phyloP scores from a whole-genome alignment of 331 rosid species.

The Stylosanthes scabra region DNA sequence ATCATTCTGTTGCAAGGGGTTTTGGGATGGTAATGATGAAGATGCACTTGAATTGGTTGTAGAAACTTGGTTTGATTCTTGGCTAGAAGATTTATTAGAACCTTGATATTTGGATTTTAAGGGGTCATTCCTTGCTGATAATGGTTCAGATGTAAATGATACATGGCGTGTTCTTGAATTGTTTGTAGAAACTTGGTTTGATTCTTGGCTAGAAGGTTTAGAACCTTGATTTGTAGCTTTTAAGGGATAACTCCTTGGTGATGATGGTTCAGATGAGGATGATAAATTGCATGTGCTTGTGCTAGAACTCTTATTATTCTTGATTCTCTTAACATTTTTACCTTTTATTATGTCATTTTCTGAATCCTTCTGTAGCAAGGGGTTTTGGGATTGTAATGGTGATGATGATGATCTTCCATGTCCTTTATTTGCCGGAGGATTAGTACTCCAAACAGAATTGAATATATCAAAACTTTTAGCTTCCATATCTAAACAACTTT shows the following conservation, averaged over 20 bases:
- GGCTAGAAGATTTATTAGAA: background rate
- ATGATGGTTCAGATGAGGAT: background rate
- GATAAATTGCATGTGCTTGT: background rate
- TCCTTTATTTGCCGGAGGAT: slow-evolving; percentile 5
- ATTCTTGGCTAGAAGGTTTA: slow-evolving; percentile 1
- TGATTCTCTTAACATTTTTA: background rate
- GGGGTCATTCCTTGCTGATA: slow-evolving; percentile 9
- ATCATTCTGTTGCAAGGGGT: slow-evolving; percentile 3
- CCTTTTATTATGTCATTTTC: background rate
- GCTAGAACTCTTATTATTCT: background rate
- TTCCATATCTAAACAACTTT: slow-evolving; percentile 38
- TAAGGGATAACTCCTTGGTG: background rate
- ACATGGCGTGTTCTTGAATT: background rate
- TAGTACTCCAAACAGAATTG: background rate
- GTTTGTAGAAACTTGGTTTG: background rate
- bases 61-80: background rate
- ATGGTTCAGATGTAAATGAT: background rate
- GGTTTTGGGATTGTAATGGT: slow-evolving; percentile 17
- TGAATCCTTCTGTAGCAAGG: slow-evolving; percentile 1
- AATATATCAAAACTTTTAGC: slow-evolving; percentile 2
- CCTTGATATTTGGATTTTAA: slow-evolving; percentile 20
- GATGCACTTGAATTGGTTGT: too few species aligned
- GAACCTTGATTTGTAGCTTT: slow-evolving; percentile 21
- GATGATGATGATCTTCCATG: background rate
- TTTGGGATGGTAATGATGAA: slow-evolving; percentile 12